A percentile compares a stretch with the other conserved stretches of the same genome.
These are phyloP conservation scores for Stropharia rugosoannulata DNA, from an alignment of 768 basidiomycete species.

Conservation along the genomic window DNA sequence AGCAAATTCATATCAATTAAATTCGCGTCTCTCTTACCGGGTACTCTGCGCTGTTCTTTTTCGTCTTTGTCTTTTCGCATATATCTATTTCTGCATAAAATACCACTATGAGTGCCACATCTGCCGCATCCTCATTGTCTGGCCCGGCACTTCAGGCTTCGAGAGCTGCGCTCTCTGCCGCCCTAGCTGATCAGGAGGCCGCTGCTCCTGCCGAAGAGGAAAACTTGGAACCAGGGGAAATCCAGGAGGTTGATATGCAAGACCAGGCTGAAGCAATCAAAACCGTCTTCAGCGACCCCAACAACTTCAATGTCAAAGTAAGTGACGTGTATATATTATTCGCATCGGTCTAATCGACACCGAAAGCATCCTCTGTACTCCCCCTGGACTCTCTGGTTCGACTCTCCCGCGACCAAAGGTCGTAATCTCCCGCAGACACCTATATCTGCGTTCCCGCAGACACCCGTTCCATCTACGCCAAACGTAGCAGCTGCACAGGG, in stretches of 20 bases:
- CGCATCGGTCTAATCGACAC: not conserved
- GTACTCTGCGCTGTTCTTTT: constrained; percentile 9
- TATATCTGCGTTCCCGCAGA: constrained; percentile 73
- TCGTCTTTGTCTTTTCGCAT: constrained; percentile 11
- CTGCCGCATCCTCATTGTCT: constrained; percentile 55
- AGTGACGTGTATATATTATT: constrained; percentile 4
- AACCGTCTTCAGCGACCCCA: constrained; percentile 92
- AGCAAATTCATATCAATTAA: constrained; percentile 9
- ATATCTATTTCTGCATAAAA: constrained; percentile 19
- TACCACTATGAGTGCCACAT: constrained; percentile 37
- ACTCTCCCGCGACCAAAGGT: constrained; percentile 89
- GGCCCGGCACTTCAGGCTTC: constrained; percentile 73
- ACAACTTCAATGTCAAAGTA: constrained; percentile 97
- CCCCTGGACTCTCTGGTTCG: constrained; percentile 98
- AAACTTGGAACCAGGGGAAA: constrained; percentile 74
- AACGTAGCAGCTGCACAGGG: constrained; percentile 70
- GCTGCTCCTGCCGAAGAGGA: constrained; percentile 26
- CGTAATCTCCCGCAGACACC: constrained; percentile 87
- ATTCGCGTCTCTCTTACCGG: constrained; percentile 2
- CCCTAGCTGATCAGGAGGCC: constrained; percentile 45
- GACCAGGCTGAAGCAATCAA: constrained; percentile 79
- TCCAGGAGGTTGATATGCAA: constrained; percentile 85
- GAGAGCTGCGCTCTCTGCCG: constrained; percentile 75
- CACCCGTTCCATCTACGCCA: constrained; percentile 72
- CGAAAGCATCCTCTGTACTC: constrained; percentile 89